Base-by-base conservation (phyloP, 2,329 filamentous ascomycete species). In the Dichotomopilus funicola region DNA sequence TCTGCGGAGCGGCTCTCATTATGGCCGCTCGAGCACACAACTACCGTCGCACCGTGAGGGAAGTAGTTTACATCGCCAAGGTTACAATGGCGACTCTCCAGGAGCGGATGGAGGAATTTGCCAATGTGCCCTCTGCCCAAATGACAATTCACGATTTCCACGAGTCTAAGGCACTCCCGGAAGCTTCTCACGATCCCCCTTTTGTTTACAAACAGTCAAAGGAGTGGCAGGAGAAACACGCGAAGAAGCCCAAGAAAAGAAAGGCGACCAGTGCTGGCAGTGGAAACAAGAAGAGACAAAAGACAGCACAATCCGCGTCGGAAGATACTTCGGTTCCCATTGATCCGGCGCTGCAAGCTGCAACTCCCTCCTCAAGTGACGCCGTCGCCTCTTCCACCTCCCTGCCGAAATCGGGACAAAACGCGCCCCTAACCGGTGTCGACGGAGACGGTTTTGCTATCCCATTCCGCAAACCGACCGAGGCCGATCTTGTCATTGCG, bases 11-110 rank as follows among this genome's bases (percentile, higher is more conserved):
- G 10, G 95, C 91, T 62, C 80, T 99, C 48, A 88, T 99, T 59
- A 86, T 99, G 69, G 94, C 94, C 6, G 92, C 94, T 7, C 88
- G 94, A 51, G 97, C 97, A 87, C 95, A 96, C 79, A 97, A 97
- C 71, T 99, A 95, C 68, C 87, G 92, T 45, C 86, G 94, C 13
- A 96, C 91, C 0, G 85, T 95, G 10, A 83, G 91, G 35, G 94
- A 99, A 71, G 88, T 99, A 7, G 92, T 97, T n/a, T 97, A 96
- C 68, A 89, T 96, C 40, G 92, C 96, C 68, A 97, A 96, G 68
- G 91, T 97, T 50, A 95, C 91, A 43, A 95, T 95, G 62, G 82
- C 90, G 59, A 99, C 94, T 6, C 90, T 99, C 58, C 88, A 91
- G 66, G 89, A 92, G 68, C 90, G 94, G 59, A 75, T 99, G 8